Evolutionary conservation across 768 basidiomycete species (phyloP).

Genomic region (Termitomyces sp.): DNA sequence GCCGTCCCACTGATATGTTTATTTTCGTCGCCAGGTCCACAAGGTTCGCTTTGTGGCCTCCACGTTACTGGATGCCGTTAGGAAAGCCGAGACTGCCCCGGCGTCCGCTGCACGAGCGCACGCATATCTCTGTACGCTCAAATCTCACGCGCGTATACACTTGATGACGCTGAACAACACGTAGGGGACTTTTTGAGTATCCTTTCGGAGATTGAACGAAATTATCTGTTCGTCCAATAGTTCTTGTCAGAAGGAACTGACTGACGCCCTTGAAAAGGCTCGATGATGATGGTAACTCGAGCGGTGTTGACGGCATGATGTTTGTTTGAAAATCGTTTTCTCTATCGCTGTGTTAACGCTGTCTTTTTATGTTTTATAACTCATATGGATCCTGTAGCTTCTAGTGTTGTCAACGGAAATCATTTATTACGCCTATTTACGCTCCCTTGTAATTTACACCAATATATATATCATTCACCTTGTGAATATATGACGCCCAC

Average conservation of each 20-base stretch:
- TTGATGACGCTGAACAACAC: conserved; percentile 9
- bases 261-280: conserved; percentile 31
- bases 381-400: conserved; percentile 5
- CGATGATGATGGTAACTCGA: conserved; percentile 64
- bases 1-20: conserved; percentile 15
- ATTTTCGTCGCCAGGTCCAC: conserved; percentile 51
- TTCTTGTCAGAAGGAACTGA: conserved; percentile 8
- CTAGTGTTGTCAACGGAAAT: conserved; percentile 11
- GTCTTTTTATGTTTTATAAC: background rate
- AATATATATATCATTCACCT: conserved; percentile 1
- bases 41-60: conserved; percentile 94
- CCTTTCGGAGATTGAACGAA: conserved; percentile 85
- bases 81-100: conserved; percentile 75
- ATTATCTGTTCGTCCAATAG: conserved; percentile 62
- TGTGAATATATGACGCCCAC: background rate
- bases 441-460: conserved; percentile 10
- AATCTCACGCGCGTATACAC: background rate
- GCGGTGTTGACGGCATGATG: conserved; percentile 45
- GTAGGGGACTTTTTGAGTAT: conserved; percentile 91
- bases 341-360: too few relatives aligned
- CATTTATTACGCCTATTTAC: conserved; percentile 13
- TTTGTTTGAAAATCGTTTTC: conserved; percentile 1
- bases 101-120: conserved; percentile 81
- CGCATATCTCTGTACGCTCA: conserved; percentile 71
- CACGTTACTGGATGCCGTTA: conserved; percentile 78